These are phyloP conservation scores for Pseudisothecium myosuroides DNA, from an alignment of 225 moss, liverwort and hornwort genomes.

Conservation along the genomic window DNA sequence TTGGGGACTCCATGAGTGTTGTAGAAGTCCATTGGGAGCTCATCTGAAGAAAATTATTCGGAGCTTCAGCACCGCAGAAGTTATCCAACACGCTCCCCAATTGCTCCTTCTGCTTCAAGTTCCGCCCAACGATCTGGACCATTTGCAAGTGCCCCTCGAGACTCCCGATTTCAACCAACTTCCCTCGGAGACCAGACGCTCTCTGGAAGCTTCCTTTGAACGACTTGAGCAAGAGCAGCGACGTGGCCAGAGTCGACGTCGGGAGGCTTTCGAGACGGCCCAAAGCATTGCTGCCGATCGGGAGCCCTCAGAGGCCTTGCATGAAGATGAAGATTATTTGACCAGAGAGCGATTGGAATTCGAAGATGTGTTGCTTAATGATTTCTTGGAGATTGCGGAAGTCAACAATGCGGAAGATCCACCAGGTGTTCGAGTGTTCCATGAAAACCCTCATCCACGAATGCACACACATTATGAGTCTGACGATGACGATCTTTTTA, in stretches of 20 bases:
- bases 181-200: not conserved
- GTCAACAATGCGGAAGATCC: not conserved
- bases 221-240: not conserved
- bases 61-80: not conserved
- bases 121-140: not conserved
- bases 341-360: not conserved
- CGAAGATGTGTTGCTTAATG: not conserved
- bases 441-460: not conserved
- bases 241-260: not conserved
- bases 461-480: not conserved
- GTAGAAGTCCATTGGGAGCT: not conserved
- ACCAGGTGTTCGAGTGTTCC: too few species aligned
- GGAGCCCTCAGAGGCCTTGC: too few species aligned
- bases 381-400: not conserved
- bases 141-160: not conserved
- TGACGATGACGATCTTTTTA: not conserved
- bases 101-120: not conserved
- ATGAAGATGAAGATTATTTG: too few species aligned
- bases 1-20: not conserved
- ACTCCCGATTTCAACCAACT: not conserved
- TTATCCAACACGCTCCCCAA: not conserved
- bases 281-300: too few species aligned
- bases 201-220: not conserved
- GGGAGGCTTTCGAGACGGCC: not conserved
- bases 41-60: not conserved